Conservation (phyloP, 352 stramenopile genomes). For the Pythium monospermum region DNA sequence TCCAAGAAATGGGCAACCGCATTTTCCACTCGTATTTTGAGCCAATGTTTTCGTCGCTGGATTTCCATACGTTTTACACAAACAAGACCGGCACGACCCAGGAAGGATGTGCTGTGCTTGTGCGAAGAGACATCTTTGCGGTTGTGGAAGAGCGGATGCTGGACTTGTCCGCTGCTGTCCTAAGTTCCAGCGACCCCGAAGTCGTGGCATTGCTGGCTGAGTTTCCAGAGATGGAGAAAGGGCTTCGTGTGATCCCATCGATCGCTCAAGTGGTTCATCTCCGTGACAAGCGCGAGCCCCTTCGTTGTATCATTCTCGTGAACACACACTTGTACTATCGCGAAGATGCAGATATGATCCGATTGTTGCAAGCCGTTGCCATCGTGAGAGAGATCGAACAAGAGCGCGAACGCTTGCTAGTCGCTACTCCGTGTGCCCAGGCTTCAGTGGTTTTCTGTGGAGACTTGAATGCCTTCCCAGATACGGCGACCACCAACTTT, state of each 20-base stretch:
- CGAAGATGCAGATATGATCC: conserved; percentile 62
- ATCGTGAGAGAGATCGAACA: conserved; percentile 36
- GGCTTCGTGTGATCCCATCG: conserved; percentile 48
- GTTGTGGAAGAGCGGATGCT: conserved; percentile 43
- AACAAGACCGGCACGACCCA: conserved; percentile 63
- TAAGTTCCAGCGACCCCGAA: conserved; percentile 27
- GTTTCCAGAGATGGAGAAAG: conserved; percentile 55
- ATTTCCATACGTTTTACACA: conserved; percentile 51
- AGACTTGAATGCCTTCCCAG: conserved; percentile 62
- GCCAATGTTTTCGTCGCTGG: conserved; percentile 43
- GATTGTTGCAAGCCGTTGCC: conserved; percentile 47
- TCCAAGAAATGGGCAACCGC: conserved; percentile 69
- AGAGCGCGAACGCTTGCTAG: too few species aligned
- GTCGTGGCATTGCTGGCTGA: conserved; percentile 33
- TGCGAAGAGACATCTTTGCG: conserved; percentile 36
- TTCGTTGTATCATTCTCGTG: conserved; percentile 34
- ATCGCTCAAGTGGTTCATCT: conserved; percentile 58
- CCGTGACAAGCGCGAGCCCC: conserved; percentile 20
- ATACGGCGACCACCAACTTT: conserved; percentile 39
- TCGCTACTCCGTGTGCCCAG: too few species aligned
- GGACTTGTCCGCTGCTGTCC: conserved; percentile 32
- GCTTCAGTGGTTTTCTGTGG: conserved; percentile 60
- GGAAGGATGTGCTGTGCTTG: conserved; percentile 63
- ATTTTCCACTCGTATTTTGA: conserved; percentile 53
- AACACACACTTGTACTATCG: conserved; percentile 81